Evolutionary conservation across 306 rosid species (phyloP).

Genomic region (Boehmeria nivea): DNA sequence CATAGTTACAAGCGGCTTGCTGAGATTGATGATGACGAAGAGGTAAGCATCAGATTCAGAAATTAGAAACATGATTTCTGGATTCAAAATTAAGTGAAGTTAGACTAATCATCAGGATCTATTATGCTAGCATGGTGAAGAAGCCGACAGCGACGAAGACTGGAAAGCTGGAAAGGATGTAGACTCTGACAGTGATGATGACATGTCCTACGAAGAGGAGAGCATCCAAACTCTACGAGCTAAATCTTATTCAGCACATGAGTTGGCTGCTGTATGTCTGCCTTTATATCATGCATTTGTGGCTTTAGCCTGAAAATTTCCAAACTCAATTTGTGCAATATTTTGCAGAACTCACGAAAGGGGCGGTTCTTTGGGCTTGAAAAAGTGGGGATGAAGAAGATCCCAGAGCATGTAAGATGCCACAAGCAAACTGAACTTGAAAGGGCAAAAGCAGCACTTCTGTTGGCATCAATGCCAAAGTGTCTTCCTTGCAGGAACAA

Average conservation of each 20-base stretch:
- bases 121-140: conserved; percentile 55
- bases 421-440: conserved; percentile 87
- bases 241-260: conserved; percentile 39
- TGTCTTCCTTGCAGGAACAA: conserved; percentile 82
- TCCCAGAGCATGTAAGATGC: conserved; percentile 73
- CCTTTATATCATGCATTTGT: conserved; percentile 19
- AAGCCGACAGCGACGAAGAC: conserved; percentile 59
- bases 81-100: neutral
- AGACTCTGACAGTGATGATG: conserved; percentile 69
- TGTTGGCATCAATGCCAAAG: conserved; percentile 81
- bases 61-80: neutral
- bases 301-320: conserved; percentile 21
- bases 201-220: conserved; percentile 58
- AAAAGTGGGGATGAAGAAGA: conserved; percentile 74
- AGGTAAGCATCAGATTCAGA: conserved; percentile 37
- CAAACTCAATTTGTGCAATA: conserved; percentile 21
- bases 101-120: neutral
- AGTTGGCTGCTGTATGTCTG: conserved; percentile 69
- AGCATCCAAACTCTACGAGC: conserved; percentile 32
- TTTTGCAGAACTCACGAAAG: conserved; percentile 61
- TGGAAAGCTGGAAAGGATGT: conserved; percentile 52
- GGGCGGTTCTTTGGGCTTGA: conserved; percentile 80
- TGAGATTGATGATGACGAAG: conserved; percentile 53
- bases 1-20: conserved; percentile 84
- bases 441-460: conserved; percentile 82